Evolutionary conservation across 768 basidiomycete genomes (phyloP).

Genomic region (Termitomyces heimii): DNA sequence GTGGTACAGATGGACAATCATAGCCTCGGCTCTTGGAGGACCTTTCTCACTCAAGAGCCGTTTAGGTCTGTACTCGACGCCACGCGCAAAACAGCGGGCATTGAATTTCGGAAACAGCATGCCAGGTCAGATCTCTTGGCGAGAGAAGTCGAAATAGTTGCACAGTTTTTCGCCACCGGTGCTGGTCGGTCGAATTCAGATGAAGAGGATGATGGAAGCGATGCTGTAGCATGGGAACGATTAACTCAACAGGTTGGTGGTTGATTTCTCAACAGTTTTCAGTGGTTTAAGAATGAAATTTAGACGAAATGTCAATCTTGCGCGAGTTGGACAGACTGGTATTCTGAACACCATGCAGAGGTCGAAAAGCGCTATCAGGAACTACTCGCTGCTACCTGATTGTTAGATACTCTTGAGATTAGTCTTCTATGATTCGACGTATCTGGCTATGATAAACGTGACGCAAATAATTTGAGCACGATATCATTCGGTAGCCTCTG

Average conservation of each 20-base stretch:
- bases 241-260: constrained; percentile 40
- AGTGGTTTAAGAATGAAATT: neutral
- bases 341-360: constrained; percentile 33
- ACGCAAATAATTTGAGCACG: constrained; percentile 3
- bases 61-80: constrained; percentile 35
- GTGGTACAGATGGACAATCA: constrained; percentile 56
- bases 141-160: constrained; percentile 43
- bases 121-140: constrained; percentile 7
- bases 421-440: neutral
- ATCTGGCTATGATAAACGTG: neutral
- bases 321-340: constrained; percentile 46
- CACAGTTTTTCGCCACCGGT: constrained; percentile 48
- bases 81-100: constrained; percentile 43
- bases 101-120: constrained; percentile 40
- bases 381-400: constrained; percentile 7
- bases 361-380: constrained; percentile 36
- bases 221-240: constrained; percentile 42
- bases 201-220: constrained; percentile 36
- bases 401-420: neutral
- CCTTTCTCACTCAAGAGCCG: constrained; percentile 25
- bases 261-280: neutral
- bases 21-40: constrained; percentile 41
- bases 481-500: constrained; percentile 25
- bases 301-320: constrained; percentile 37
- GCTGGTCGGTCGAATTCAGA: constrained; percentile 20